Base-by-base conservation (phyloP, 1,139 yeast species). In the Lodderomyces theae region DNA sequence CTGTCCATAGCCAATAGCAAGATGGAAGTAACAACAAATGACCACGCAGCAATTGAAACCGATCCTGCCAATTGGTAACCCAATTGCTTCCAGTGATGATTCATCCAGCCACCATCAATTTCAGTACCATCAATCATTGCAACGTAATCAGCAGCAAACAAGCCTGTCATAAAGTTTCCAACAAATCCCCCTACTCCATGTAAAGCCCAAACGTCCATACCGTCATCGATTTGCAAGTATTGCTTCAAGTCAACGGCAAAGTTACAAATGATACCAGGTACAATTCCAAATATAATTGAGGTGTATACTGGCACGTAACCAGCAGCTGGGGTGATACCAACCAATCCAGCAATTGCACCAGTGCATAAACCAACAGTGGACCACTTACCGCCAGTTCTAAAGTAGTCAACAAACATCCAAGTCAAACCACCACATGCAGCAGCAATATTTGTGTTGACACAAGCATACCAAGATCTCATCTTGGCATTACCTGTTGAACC, bases 261-360 rank as follows among this genome's bases (percentile, higher is more conserved):
- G 77, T 88, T 88, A 66, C 95, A 86, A 38, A 80, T 81, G 49
- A 78, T 66, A 37, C 87, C 95, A 43, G 95, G 83, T 32, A 87
- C 71, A 40, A 79, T 74, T 55, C 97, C 97, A 57, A 89, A 86
- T 42, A 87, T 79, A 30, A 88, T 79, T 1, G 97, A 77, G 42
- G 90, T 80, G 79, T 90, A 89, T 42, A 90, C 82, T 41, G 96
- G 96, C 38, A 90, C 96, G 58, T 73, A 90, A 48, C 97, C 97
- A 26, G 97, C 97, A 51, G 94, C 97, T 42, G 98, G 97, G 5
- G 97, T 92, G 53, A 90, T 86, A 58, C 96, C 96, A 37, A 90
- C 97, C 46, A 90, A 77, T 49, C 97, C 97, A 32, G 95, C 88
- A 66, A 90, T 81, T 43, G 90, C 89, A 57, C 98, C 97, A 42